Base-by-base conservation (phyloP, 305 asterid genomes). In the Solanum hybrid region DNA sequence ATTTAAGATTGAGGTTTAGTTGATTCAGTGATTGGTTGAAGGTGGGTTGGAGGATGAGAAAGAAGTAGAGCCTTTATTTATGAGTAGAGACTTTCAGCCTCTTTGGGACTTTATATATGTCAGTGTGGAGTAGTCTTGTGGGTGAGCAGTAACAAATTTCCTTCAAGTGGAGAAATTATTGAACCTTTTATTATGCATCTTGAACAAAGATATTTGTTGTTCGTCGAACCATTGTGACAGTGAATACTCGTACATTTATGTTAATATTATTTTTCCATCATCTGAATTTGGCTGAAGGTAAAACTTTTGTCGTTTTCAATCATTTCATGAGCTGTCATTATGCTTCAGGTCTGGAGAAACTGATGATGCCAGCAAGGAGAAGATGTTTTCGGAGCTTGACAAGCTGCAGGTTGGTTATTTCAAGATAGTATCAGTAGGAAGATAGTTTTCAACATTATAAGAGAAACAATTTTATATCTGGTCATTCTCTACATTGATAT, bases 391-490 rank as follows among this genome's bases (percentile, higher is more conserved):
- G 73, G 97, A 95, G 93, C 89, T 98, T 91, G 93, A 92, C 8
- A 91, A 94, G 89, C 94, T 97, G 91, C 94, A 96, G 98, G 99
- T 97, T 91, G 74, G 93, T 92, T 29, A 87, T 61, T 90, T 87
- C 77, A 69, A 39, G 46, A 39, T 75, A 61, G 69, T 86, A 86
- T 28, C 35, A 33, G 34, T 87, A 42, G 74, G 73, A 42, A 37
- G 81, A 87, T 74, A 74, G 36, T 18, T 87, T 40, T 74, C 6
- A 16, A 46, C 16, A 10, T 40, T 73, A 13, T 40, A 87, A 71
- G 42, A 73, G 88, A 57, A 33, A 85, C 76, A 57, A 11, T 20
- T 34, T 34, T 57, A 33, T 85, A 61, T 61, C n/a, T 61, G n/a
- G n/a, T 61, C 46, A 14, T 5, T 51, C 76, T 57, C 22, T 57